Evolutionary conservation across 208 protist genomes (phyloP).

Genomic region (Borovskyia barvae): DNA sequence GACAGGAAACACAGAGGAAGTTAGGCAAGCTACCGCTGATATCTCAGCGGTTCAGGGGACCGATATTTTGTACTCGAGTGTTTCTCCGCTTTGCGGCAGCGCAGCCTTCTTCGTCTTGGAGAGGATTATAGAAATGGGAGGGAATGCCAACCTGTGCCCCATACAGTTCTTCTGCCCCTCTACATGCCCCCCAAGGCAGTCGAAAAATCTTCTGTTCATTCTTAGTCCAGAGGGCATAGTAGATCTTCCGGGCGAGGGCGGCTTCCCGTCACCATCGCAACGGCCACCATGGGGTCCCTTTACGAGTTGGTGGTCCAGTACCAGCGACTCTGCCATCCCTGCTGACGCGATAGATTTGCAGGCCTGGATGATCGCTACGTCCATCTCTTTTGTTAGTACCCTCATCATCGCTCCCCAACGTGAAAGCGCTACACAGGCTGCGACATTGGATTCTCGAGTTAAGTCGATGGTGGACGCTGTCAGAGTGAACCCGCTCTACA

Average conservation of each 20-base stretch:
- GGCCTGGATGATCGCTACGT: constrained; percentile 24
- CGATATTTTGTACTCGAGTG: constrained; percentile 50
- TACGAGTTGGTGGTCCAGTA: constrained; percentile 9
- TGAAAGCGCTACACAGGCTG: constrained; percentile 3
- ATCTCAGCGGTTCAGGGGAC: constrained; percentile 36
- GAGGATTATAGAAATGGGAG: constrained; percentile 45
- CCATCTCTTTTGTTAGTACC: constrained; percentile 26
- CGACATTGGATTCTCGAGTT: constrained; percentile 13
- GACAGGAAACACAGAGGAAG: constrained; percentile 1
- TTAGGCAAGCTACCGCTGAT: constrained; percentile 16
- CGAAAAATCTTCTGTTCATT: constrained; percentile 42
- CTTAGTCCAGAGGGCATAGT: constrained; percentile 31
- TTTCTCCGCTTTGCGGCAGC: constrained; percentile 31
- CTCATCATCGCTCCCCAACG: constrained; percentile 18
- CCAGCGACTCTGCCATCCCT: not conserved
- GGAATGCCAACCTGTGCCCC: constrained; percentile 39
- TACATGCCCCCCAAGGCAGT: constrained; percentile 8
- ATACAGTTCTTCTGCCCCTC: constrained; percentile 35
- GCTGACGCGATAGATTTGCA: constrained; percentile 11
- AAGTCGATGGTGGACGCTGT: constrained; percentile 3
- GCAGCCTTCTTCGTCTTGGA: constrained; percentile 46
- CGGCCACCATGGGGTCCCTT: constrained; percentile 33
- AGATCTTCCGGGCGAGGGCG: constrained; percentile 24
- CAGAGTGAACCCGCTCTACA: constrained; percentile 27
- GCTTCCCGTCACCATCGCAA: too few relatives aligned